Percentiles rank a stretch among this genome's conserved stretches.
Evolutionary conservation across 768 basidiomycete species (phyloP).

Genomic region (Collybia nuda): DNA sequence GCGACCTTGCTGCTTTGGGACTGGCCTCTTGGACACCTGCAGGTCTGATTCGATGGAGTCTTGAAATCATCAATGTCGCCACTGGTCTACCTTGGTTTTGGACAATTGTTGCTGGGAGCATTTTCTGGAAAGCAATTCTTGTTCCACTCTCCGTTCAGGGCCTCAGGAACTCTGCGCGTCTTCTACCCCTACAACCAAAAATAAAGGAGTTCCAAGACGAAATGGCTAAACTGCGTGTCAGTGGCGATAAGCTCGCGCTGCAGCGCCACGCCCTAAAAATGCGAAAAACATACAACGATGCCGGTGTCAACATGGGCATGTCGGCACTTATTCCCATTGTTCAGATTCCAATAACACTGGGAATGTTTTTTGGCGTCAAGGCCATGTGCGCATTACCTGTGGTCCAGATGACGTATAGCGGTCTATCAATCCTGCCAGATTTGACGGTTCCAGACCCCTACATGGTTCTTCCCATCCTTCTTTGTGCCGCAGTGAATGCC

Average conservation of each 20-base stretch:
- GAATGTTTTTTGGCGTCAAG: constrained; percentile 82
- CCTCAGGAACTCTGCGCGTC: constrained; percentile 55
- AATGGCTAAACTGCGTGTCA: constrained; percentile 31
- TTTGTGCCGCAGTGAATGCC: constrained; percentile 60
- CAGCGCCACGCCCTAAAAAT: constrained; percentile 52
- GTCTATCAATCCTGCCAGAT: constrained; percentile 72
- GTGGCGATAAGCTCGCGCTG: constrained; percentile 45
- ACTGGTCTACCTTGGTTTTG: constrained; percentile 82
- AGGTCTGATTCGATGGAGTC: constrained; percentile 58
- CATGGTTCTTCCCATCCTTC: constrained; percentile 63
- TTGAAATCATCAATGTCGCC: constrained; percentile 69
- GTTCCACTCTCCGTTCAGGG: constrained; percentile 61
- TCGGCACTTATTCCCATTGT: constrained; percentile 52
- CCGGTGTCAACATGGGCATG: constrained; percentile 60
- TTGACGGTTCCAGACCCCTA: constrained; percentile 78
- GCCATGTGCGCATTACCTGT: constrained; percentile 71
- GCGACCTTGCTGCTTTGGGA: constrained; percentile 71
- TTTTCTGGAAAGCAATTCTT: constrained; percentile 59
- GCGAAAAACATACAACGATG: constrained; percentile 56
- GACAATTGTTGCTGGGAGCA: constrained; percentile 68
- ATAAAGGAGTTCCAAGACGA: constrained; percentile 47
- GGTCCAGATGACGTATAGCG: constrained; percentile 74
- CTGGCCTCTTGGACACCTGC: constrained; percentile 64
- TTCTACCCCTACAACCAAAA: constrained; percentile 59
- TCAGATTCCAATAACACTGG: constrained; percentile 76